A percentile compares a stretch with the other conserved stretches of the same genome.
These are phyloP conservation scores for Hypoxylon fragiforme DNA, from an alignment of 495 filamentous ascomycete species.

Conservation along the genomic window DNA sequence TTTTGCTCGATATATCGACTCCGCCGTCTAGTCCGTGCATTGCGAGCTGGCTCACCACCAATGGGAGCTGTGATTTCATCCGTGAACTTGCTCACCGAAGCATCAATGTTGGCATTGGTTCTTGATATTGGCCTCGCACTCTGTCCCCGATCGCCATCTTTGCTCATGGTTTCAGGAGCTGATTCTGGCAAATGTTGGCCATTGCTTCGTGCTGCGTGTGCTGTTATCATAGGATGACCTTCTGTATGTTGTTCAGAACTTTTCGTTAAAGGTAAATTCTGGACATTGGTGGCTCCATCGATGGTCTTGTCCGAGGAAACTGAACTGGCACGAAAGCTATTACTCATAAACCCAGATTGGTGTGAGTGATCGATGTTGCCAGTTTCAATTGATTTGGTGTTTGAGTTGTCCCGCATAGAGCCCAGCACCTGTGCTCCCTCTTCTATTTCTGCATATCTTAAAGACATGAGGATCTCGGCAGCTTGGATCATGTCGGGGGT, in stretches of 20 bases:
- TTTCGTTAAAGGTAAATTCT: too few relatives aligned
- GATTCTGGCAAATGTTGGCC: neutral
- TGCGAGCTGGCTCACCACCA: conserved; percentile 2
- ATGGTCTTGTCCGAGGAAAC: too few relatives aligned
- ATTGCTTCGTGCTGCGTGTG: neutral
- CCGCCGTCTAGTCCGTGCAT: conserved; percentile 3
- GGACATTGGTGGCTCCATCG: too few relatives aligned
- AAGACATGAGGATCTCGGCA: neutral
- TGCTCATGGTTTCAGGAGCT: neutral
- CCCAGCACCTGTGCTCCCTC: neutral
- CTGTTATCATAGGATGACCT: neutral
- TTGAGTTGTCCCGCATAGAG: neutral
- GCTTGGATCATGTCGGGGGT: neutral
- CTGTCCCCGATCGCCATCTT: neutral
- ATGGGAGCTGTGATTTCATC: conserved; percentile 1
- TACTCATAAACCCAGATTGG: neutral
- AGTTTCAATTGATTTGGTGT: neutral
- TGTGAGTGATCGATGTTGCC: neutral
- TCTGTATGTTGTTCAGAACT: neutral
- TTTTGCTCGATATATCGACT: conserved; percentile 1
- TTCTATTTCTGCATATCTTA: neutral
- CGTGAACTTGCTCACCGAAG: conserved; percentile 2
- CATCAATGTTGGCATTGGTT: neutral
- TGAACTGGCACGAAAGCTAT: neutral
- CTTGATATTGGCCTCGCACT: neutral